Evolutionary conservation across 208 protist genomes (phyloP).

Genomic region (Wallacemonas sp.): DNA sequence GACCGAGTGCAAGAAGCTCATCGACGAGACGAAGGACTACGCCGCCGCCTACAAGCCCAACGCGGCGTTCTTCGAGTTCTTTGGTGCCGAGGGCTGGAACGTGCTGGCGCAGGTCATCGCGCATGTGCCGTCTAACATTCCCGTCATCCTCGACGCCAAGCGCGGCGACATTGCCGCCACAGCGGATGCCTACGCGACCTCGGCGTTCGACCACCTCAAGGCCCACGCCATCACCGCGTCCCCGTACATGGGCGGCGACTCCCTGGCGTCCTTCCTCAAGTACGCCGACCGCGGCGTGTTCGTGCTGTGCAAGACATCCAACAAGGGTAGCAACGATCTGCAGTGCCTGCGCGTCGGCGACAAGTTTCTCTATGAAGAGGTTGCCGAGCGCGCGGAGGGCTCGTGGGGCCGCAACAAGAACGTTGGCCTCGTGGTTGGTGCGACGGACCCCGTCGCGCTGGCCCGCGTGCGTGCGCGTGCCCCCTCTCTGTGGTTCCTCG

Average conservation of each 20-base stretch:
- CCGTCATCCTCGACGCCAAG: conserved; percentile 87
- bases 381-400: conserved; percentile 73
- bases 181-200: conserved; percentile 81
- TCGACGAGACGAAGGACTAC: conserved; percentile 78
- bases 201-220: conserved; percentile 74
- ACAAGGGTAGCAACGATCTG: conserved; percentile 86
- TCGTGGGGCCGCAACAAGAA: conserved; percentile 77
- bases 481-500: conserved; percentile 86
- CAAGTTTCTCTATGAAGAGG: conserved; percentile 69
- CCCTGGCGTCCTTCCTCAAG: conserved; percentile 74
- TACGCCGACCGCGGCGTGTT: conserved; percentile 79
- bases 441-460: conserved; percentile 79
- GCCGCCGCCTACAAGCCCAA: conserved; percentile 89
- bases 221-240: conserved; percentile 86
- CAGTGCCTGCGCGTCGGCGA: conserved; percentile 63
- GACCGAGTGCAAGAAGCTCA: conserved; percentile 70
- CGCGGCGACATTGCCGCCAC: conserved; percentile 88
- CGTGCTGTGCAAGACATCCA: conserved; percentile 88
- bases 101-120: conserved; percentile 63
- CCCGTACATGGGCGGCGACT: conserved; percentile 88
- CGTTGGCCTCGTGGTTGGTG: conserved; percentile 83
- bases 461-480: conserved; percentile 68
- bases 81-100: conserved; percentile 70
- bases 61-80: conserved; percentile 87
- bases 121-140: conserved; percentile 67